Percentiles rank a stretch among this genome's conserved stretches.
Conservation (phyloP, 225 moss, liverwort and hornwort genomes). For the Ulota crispa region DNA sequence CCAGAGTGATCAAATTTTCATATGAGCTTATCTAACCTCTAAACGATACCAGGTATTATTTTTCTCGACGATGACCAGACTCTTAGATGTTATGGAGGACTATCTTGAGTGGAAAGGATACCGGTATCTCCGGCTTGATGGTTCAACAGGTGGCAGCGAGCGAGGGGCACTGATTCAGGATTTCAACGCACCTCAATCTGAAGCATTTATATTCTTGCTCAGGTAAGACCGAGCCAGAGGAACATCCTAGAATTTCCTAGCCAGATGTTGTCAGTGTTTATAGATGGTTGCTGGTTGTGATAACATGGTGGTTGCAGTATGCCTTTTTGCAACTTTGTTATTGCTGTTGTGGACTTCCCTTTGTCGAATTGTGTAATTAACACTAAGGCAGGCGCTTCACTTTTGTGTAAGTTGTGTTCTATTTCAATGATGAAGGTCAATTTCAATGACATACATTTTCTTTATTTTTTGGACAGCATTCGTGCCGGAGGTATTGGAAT, state of each 20-base stretch:
- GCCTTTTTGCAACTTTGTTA: not conserved
- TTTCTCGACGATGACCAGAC: conserved; percentile 99
- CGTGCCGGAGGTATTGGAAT: conserved; percentile 99
- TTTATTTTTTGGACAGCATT: conserved; percentile 58
- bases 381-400: not conserved
- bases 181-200: conserved; percentile 93
- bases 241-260: not conserved
- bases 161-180: conserved; percentile 95
- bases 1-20: not conserved
- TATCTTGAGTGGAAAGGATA: conserved; percentile 96
- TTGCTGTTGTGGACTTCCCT: conserved; percentile 11
- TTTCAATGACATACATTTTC: not conserved
- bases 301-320: not conserved
- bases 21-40: conserved; percentile 9
- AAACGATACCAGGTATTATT: conserved; percentile 70
- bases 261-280: not conserved
- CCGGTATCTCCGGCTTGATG: conserved; percentile 88
- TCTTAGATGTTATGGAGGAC: conserved; percentile 98
- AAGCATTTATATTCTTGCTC: conserved; percentile 91
- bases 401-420: not conserved
- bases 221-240: conserved; percentile 48
- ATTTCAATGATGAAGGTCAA: not conserved
- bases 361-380: not conserved
- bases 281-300: conserved; percentile 3
- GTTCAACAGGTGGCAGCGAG: conserved; percentile 93